phyloP scores from a whole-genome alignment of 2,329 filamentous ascomycete species.

The Apiospora arundinis region DNA sequence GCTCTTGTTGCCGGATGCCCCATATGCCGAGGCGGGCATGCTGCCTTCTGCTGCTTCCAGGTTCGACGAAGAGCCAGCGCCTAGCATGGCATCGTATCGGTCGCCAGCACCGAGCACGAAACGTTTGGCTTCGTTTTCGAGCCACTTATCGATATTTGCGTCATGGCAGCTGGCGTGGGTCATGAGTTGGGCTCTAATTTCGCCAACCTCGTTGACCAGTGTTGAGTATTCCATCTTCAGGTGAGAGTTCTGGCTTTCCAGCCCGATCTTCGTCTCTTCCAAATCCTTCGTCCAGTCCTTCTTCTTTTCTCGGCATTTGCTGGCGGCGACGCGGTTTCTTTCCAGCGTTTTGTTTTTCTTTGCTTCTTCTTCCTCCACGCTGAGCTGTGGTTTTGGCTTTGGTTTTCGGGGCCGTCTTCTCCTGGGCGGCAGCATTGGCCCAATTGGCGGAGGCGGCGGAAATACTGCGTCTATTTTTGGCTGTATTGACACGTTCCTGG shows the following conservation, averaged over 20 bases:
- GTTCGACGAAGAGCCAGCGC: slow-evolving; percentile 23
- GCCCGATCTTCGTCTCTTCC: slow-evolving; percentile 50
- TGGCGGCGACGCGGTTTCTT: slow-evolving; percentile 74
- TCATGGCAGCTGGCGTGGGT: slow-evolving; percentile 59
- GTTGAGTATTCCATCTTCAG: slow-evolving; percentile 51
- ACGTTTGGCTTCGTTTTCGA: slow-evolving; percentile 57
- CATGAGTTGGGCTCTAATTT: slow-evolving; percentile 59
- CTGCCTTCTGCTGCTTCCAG: slow-evolving; percentile 21
- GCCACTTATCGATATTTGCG: slow-evolving; percentile 59
- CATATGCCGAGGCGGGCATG: slow-evolving; percentile 31
- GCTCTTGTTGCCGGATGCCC: slow-evolving; percentile 22
- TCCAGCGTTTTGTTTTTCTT: slow-evolving; percentile 67
- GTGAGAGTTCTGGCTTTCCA: slow-evolving; percentile 51
- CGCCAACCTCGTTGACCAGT: slow-evolving; percentile 51
- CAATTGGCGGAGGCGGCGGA: slow-evolving; percentile 20
- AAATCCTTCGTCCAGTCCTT: slow-evolving; percentile 60
- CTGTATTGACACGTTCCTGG: neutral
- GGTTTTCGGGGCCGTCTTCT: slow-evolving; percentile 35
- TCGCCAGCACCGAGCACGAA: slow-evolving; percentile 49
- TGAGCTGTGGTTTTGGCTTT: slow-evolving; percentile 30
- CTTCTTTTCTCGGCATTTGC: slow-evolving; percentile 75
- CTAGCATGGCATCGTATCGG: slow-evolving; percentile 38
- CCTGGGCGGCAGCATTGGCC: slow-evolving; percentile 33
- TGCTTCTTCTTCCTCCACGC: slow-evolving; percentile 40
- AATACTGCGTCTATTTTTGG: slow-evolving; percentile 20